Conservation (phyloP, 331 rosid species). For the Prunus yedoensis region DNA sequence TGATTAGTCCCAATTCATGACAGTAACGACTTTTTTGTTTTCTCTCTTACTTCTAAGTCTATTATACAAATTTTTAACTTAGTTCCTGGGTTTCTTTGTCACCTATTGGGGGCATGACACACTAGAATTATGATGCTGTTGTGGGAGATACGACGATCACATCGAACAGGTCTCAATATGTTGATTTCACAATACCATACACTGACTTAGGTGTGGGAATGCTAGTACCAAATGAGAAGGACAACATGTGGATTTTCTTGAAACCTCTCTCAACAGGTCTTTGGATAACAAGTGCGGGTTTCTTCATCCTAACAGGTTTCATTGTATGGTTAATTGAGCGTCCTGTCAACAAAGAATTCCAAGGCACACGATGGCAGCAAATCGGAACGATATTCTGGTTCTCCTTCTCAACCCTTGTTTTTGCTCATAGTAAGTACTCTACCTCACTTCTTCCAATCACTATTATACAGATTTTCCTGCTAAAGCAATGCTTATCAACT, state of each 20-base stretch:
- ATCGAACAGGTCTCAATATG: too few relatives aligned
- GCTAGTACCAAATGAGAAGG: too few relatives aligned
- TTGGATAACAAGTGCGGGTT: conserved; percentile 17
- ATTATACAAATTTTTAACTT: background rate
- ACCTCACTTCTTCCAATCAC: too few relatives aligned
- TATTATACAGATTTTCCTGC: too few relatives aligned
- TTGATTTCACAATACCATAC: too few relatives aligned
- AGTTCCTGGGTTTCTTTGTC: background rate
- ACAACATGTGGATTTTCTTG: too few relatives aligned
- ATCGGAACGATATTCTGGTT: conserved; percentile 11
- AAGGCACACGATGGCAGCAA: conserved; percentile 18
- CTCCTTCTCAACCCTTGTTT: conserved; percentile 26
- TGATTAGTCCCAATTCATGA: background rate
- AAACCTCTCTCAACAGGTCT: conserved; percentile 2
- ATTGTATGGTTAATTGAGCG: conserved; percentile 27
- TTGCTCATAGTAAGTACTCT: conserved; percentile 21
- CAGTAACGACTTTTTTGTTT: background rate
- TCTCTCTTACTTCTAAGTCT: background rate
- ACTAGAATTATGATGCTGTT: too few relatives aligned
- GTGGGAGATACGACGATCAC: too few relatives aligned
- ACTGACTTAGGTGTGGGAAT: too few relatives aligned
- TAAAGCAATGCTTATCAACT: too few relatives aligned
- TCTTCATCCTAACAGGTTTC: conserved; percentile 20
- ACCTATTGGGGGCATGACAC: too few relatives aligned
- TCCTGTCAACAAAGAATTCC: conserved; percentile 20